Conservation (phyloP, 306 rosid genomes). For the Comarum palustre region DNA sequence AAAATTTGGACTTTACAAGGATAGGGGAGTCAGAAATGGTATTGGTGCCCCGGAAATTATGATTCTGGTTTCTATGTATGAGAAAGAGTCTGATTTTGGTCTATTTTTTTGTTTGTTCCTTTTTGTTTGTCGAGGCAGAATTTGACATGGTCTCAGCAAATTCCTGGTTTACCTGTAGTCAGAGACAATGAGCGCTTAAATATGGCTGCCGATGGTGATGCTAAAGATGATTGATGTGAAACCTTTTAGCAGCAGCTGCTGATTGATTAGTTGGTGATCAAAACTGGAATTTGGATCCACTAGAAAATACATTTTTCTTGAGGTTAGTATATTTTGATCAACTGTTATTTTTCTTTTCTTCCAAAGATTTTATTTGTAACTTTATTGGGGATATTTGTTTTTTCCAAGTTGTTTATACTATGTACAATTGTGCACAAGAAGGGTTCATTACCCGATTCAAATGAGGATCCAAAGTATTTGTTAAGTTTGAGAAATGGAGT, state of each 20-base stretch:
- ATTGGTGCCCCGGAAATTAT: not conserved
- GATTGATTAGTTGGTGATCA: not conserved
- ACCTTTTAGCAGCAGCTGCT: constrained; percentile 3
- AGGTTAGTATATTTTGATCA: constrained; percentile 30
- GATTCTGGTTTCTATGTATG: not conserved
- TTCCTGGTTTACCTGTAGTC: not conserved
- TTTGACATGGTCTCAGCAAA: not conserved
- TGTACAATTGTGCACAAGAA: constrained; percentile 8
- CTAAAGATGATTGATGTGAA: constrained; percentile 20
- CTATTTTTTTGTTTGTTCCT: not conserved
- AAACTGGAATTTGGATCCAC: constrained; percentile 18
- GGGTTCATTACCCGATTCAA: constrained; percentile 28
- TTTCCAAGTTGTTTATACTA: constrained; percentile 22
- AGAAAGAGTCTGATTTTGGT: not conserved
- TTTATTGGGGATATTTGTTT: constrained; percentile 18
- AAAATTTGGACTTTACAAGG: not conserved
- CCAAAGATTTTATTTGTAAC: constrained; percentile 13
- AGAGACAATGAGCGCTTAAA: constrained; percentile 10
- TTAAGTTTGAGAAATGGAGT: constrained; percentile 16
- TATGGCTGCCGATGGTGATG: constrained; percentile 3
- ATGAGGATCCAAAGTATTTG: constrained; percentile 17
- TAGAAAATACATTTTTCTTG: constrained; percentile 25
- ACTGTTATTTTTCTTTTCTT: not conserved
- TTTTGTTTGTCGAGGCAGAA: constrained; percentile 6
- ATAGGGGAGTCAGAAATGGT: not conserved